Base-by-base conservation (phyloP, 2,329 filamentous ascomycete genomes). In the Talaromyces verruculosus region DNA sequence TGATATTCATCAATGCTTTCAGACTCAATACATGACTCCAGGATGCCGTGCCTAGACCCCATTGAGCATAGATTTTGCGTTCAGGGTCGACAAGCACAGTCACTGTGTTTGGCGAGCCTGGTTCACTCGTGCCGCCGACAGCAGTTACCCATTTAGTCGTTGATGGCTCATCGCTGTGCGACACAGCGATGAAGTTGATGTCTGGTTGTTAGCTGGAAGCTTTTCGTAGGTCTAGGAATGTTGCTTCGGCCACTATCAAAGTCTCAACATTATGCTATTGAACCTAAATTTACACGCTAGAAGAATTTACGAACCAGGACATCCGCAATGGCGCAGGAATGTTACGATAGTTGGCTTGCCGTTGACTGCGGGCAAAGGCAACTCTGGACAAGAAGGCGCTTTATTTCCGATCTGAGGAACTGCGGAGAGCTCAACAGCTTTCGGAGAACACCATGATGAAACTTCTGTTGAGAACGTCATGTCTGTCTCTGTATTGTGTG, bases 341-440 rank as follows among this genome's bases (percentile, higher is more conserved):
- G 53, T 22, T 35, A 57, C 33, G 33, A 57, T 57, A 17, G 53
- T 35, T 33, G 53, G 53, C 33, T 57, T 57, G 33, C 53, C 28
- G 28, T 37, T 57, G 15, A 17, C 17, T 19, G 28, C 53, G 8
- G 53, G 28, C 53, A 57, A 22, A 8, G 53, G 33, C 28, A 57
- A 30, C 19, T 57, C 53, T 28, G 53, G 28, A 57, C 28, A 57
- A 35, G 28, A 57, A 3, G 53, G 53, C n/a, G 43, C 53, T 8
- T 19, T 19, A 8, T 37, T 35, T 25, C 53, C 53, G 17, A 57
- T 35, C 28, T 35, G 53, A 19, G 53, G 53, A 57, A 19, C 19
- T 17, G 53, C 5, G 5, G 8, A 35, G 30, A 19, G 30, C 17
- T 57, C 17, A 22, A 57, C 33, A 2, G 53, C 1, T 35, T 19